A percentile compares a stretch with the other conserved stretches of the same genome.
These are phyloP conservation scores for Tanozyma kutaoensis DNA, from an alignment of 805 yeast genomes.

Conservation along the genomic window DNA sequence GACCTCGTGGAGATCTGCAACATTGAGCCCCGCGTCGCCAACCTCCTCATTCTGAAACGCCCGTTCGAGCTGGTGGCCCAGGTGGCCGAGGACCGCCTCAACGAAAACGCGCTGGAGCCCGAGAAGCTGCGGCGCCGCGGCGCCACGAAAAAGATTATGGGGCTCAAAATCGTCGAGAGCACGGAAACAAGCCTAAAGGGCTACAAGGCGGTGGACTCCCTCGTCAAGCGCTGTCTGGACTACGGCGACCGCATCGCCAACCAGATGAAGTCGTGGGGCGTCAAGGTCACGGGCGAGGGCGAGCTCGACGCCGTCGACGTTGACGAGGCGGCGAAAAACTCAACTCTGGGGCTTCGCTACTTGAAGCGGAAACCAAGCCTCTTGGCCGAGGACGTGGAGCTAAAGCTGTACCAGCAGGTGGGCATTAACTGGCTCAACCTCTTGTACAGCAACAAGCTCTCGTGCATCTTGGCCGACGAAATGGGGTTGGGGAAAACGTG, in stretches of 20 bases:
- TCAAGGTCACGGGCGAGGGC: slow-evolving; percentile 60
- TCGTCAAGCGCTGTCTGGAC: slow-evolving; percentile 69
- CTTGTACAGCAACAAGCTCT: slow-evolving; percentile 62
- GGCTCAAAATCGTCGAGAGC: slow-evolving; percentile 62
- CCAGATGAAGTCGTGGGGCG: slow-evolving; percentile 83
- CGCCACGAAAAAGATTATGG: slow-evolving; percentile 50
- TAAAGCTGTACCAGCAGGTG: slow-evolving; percentile 91
- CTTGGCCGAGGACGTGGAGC: slow-evolving; percentile 45
- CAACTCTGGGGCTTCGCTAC: no score
- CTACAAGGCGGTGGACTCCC: slow-evolving; percentile 88
- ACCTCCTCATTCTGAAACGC: slow-evolving; percentile 46
- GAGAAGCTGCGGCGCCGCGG: slow-evolving; percentile 12
- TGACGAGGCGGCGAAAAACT: slow-evolving; percentile 15
- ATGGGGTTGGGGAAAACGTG: slow-evolving; percentile 98
- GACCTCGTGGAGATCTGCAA: slow-evolving; percentile 76
- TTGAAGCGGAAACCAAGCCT: slow-evolving; percentile 62
- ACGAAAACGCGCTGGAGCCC: slow-evolving; percentile 8
- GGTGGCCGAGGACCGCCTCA: slow-evolving; percentile 46
- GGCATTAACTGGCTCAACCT: slow-evolving; percentile 89
- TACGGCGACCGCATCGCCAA: slow-evolving; percentile 58
- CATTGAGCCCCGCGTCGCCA: slow-evolving; percentile 54
- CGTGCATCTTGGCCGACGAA: slow-evolving; percentile 95
- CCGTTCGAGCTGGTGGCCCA: slow-evolving; percentile 53
- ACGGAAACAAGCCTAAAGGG: slow-evolving; percentile 66
- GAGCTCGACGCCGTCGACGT: slow-evolving; percentile 42